These are phyloP conservation scores for Talaromyces sp. DNA, from an alignment of 2,329 filamentous ascomycete species.

Conservation along the genomic window DNA sequence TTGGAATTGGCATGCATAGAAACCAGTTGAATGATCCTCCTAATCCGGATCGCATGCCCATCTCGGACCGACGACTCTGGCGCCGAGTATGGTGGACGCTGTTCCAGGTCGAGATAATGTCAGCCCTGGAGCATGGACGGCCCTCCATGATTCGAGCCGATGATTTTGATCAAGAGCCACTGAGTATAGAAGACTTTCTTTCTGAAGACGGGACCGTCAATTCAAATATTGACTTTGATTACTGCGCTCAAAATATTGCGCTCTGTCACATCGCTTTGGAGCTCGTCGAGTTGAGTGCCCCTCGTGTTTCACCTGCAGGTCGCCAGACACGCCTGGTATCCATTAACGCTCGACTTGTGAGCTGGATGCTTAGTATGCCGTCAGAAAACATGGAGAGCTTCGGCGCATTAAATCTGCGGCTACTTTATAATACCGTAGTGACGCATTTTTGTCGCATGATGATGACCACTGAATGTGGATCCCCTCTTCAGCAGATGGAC, in stretches of 20 bases:
- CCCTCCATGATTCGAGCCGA: background rate
- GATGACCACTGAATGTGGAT: background rate
- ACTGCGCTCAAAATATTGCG: background rate
- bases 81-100: conserved; percentile 1
- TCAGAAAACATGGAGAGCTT: background rate
- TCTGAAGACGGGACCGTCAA: background rate
- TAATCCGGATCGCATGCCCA: background rate
- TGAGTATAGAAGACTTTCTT: background rate
- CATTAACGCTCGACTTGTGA: background rate
- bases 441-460: background rate
- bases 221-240: background rate
- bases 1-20: conserved; percentile 1
- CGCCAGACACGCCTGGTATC: background rate
- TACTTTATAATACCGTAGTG: background rate
- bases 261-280: background rate
- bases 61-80: background rate
- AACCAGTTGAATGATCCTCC: background rate
- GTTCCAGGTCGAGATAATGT: background rate
- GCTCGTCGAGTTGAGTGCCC: background rate
- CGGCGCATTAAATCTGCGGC: background rate
- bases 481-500: background rate
- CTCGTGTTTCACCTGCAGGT: background rate
- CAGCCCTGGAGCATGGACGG: background rate
- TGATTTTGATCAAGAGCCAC: background rate
- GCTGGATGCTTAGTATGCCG: background rate